Base-by-base conservation (phyloP, 768 basidiomycete species). In the Tricholoma terreum region DNA sequence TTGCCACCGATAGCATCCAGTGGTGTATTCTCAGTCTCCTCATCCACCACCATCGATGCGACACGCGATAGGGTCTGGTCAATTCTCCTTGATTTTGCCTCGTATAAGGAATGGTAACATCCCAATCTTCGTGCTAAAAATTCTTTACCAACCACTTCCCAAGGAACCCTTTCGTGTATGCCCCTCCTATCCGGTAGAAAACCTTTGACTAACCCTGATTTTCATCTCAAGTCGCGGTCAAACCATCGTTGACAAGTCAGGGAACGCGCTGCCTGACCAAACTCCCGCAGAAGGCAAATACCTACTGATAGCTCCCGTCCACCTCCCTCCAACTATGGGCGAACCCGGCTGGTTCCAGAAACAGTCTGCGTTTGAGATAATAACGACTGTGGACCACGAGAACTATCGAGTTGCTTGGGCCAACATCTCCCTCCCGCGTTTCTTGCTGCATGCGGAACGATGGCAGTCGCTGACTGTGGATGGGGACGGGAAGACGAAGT, bases 151-250 rank as follows among this genome's bases (percentile, higher is more conserved):
- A 30, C 42, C 19, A 14, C 21, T 46, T 34, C 14, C 15, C 21
- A 58, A 89, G 86, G 86, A 89, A 88, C 62, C 77, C 86, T 5
- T 88, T 87, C 55, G 79, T 83, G 86, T 86, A 72, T 27, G 81
- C 72, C 15, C 21, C 34, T 17, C 6, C 40, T 22, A 7, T n/a
- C 52, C 43, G 14, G 27, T 38, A 6, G 56, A 38, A 19, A 27
- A 48, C 27, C 30, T 24, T 46, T 12, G 6, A 31, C 21, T 38
- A 52, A 35, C 54, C 61, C 38, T 1, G 1, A 49, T 30, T 49
- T 46, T 50, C 46, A 34, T 21, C 48, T 14, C 57, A 36, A 85
- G 83, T 46, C 84, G 85, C 49, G 73, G 73, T 51, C 80, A 83
- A 65, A 72, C 71, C 33, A 67, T 80, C 9, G 78, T 80, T 58